A percentile compares a stretch with the other conserved stretches of the same genome.
phyloP scores from a whole-genome alignment of 306 rosid genomes.

The Fagus sylvatica region DNA sequence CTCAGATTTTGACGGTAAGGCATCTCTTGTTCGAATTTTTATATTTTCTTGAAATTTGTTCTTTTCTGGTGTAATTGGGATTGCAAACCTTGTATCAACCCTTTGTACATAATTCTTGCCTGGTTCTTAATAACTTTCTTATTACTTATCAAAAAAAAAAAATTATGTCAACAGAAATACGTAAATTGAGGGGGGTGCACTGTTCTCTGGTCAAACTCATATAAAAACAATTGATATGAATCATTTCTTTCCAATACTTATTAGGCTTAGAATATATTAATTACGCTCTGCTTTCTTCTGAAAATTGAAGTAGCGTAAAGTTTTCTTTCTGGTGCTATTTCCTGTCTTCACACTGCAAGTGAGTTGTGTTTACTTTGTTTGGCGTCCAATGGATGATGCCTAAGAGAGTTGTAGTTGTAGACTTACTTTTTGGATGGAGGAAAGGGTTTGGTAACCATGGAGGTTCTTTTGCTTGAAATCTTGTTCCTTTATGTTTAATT shows the following conservation, averaged over 20 bases:
- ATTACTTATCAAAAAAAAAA: too few relatives aligned
- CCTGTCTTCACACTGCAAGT: conserved; percentile 7
- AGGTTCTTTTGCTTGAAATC: too few relatives aligned
- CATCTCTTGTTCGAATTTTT: background rate
- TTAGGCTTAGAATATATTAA: background rate
- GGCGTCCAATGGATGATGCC: too few relatives aligned
- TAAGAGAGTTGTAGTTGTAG: too few relatives aligned
- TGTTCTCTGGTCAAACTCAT: background rate
- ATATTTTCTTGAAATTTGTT: too few relatives aligned
- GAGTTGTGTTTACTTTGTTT: background rate
- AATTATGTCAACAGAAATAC: background rate
- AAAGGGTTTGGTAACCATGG: too few relatives aligned
- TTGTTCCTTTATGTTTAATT: too few relatives aligned
- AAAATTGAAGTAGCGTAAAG: background rate
- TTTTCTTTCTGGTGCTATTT: conserved; percentile 14
- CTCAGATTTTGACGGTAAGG: conserved; percentile 91
- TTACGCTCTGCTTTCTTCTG: conserved; percentile 5
- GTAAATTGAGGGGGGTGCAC: background rate
- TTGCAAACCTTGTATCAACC: too few relatives aligned
- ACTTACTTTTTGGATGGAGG: too few relatives aligned
- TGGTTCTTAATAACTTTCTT: too few relatives aligned
- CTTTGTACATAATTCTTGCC: too few relatives aligned
- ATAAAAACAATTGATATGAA: background rate
- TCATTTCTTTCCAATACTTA: background rate
- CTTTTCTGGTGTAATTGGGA: too few relatives aligned